Percentiles rank a stretch among this genome's conserved stretches.
Evolutionary conservation across 495 filamentous ascomycete genomes (phyloP).

Genomic region (Articulospora tetracladia): DNA sequence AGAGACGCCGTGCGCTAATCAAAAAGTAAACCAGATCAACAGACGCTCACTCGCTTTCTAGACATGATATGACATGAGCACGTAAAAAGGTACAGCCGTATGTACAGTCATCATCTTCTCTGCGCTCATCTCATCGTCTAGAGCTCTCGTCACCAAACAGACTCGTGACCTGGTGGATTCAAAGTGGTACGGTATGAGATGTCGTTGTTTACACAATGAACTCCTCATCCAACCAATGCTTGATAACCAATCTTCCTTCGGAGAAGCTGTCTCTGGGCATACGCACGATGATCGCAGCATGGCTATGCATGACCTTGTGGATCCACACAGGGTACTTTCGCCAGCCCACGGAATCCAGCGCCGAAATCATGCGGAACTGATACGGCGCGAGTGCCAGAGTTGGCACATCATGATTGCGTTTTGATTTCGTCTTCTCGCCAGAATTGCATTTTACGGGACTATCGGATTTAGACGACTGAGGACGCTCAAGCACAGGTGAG

Average conservation of each 20-base stretch:
- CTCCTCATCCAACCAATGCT: conserved; percentile 74
- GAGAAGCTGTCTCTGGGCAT: conserved; percentile 54
- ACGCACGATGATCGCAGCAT: conserved; percentile 88
- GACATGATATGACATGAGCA: too few species aligned
- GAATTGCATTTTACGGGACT: neutral
- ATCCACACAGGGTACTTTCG: conserved; percentile 85
- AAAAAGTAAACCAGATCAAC: neutral
- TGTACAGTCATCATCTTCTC: neutral
- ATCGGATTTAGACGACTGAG: neutral
- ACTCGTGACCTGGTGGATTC: too few species aligned
- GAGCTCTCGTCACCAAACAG: too few species aligned
- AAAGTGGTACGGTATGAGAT: neutral
- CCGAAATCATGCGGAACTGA: conserved; percentile 80
- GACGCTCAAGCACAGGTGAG: conserved; percentile 1
- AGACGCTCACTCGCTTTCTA: neutral
- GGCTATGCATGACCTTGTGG: conserved; percentile 71
- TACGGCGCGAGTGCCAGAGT: conserved; percentile 72
- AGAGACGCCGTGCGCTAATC: conserved; percentile 2
- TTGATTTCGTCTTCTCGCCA: neutral
- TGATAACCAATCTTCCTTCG: conserved; percentile 75
- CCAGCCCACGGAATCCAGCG: conserved; percentile 70
- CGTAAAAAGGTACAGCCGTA: too few species aligned
- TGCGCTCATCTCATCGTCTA: neutral
- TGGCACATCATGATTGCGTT: conserved; percentile 42
- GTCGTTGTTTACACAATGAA: conserved; percentile 56